Percentiles rank a stretch among this genome's conserved stretches.
phyloP scores from a whole-genome alignment of 768 basidiomycete species.

The Coprinopsis sp. region DNA sequence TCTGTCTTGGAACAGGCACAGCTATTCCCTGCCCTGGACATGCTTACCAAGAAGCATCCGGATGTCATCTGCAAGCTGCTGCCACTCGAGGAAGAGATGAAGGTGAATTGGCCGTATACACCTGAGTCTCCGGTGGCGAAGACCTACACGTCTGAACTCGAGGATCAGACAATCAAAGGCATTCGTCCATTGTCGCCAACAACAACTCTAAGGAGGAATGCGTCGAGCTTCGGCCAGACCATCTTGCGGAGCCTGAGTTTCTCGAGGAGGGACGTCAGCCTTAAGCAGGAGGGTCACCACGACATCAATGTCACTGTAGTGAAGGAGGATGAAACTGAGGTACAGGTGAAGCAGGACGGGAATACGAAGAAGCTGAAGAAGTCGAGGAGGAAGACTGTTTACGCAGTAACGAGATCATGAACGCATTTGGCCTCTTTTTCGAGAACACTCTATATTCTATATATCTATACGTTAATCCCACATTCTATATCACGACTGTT shows the following conservation, averaged over 20 bases:
- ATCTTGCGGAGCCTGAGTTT: slow-evolving; percentile 7
- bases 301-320: neutral
- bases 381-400: neutral
- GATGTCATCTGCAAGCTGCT: slow-evolving; percentile 38
- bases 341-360: neutral
- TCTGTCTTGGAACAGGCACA: slow-evolving; percentile 48
- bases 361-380: slow-evolving; percentile 8
- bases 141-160: slow-evolving; percentile 15
- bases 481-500: too few species aligned
- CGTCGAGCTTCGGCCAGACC: slow-evolving; percentile 3
- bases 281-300: neutral
- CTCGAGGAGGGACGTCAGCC: neutral
- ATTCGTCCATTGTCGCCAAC: neutral
- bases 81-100: slow-evolving; percentile 50
- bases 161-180: slow-evolving; percentile 9
- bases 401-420: neutral
- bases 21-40: slow-evolving; percentile 29
- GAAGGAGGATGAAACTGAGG: neutral
- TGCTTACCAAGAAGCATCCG: slow-evolving; percentile 37
- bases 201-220: neutral
- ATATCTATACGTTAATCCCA: neutral
- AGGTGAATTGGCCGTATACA: slow-evolving; percentile 42
- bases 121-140: slow-evolving; percentile 19
- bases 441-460: neutral
- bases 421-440: too few species aligned